Conservation (phyloP, 1,139 yeast genomes). For the Pichia sp. region DNA sequence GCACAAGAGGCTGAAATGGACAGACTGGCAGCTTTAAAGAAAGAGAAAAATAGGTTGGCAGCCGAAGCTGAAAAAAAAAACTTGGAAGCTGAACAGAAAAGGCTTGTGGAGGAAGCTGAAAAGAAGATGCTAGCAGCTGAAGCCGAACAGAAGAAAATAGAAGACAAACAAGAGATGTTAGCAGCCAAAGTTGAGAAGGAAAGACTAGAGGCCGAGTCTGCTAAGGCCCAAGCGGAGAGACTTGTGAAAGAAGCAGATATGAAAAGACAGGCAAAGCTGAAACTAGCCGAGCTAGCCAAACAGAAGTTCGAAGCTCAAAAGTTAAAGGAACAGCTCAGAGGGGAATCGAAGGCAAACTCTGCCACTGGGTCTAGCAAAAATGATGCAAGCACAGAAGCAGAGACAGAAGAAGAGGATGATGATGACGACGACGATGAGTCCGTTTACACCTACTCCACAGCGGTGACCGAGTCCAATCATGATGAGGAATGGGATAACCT, state of each 20-base stretch:
- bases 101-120: background rate
- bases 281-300: slow-evolving; percentile 4
- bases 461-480: slow-evolving; percentile 41
- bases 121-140: background rate
- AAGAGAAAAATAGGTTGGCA: background rate
- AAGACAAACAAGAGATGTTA: background rate
- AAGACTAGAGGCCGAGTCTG: background rate
- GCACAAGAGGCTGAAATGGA: slow-evolving; percentile 1
- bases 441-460: slow-evolving; percentile 28
- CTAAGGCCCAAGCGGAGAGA: background rate
- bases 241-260: background rate
- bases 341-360: background rate
- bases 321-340: background rate
- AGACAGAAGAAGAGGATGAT: slow-evolving; percentile 8
- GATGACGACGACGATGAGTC: slow-evolving; percentile 15
- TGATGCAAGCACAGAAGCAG: slow-evolving; percentile 7
- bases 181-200: background rate
- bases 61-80: background rate
- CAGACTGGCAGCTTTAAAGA: background rate
- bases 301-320: background rate
- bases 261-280: slow-evolving; percentile 1
- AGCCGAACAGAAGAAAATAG: background rate
- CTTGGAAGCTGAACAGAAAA: background rate
- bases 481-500: slow-evolving; percentile 79
- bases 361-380: background rate